Evolutionary conservation across 352 stramenopile genomes (phyloP).

Genomic region (Phytopythium aichiense): DNA sequence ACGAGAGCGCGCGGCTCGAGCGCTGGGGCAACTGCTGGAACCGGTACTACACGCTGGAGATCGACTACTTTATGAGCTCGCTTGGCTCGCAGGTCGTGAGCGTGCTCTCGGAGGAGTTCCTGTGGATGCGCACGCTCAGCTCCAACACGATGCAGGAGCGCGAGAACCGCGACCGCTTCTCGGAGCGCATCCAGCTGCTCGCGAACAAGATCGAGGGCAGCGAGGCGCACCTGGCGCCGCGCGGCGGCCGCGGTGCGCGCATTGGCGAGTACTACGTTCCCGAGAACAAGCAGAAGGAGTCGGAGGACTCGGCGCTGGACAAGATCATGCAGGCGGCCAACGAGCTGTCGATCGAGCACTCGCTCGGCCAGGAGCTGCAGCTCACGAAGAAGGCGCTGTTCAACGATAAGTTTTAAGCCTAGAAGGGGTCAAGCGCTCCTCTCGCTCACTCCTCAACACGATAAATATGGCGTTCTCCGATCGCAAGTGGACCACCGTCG

Average conservation of each 20-base stretch:
- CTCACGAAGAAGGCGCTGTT: constrained; percentile 83
- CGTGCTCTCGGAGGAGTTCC: constrained; percentile 91
- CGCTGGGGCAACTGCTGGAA: constrained; percentile 96
- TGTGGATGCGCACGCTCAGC: constrained; percentile 91
- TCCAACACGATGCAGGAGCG: constrained; percentile 88
- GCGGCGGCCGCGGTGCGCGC: constrained; percentile 43
- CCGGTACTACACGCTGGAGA: constrained; percentile 92
- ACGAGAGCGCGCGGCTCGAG: constrained; percentile 93
- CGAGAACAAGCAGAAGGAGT: constrained; percentile 74
- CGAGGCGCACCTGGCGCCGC: constrained; percentile 56
- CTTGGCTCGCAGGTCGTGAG: constrained; percentile 90
- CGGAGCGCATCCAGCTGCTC: constrained; percentile 84
- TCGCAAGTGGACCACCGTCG: not conserved
- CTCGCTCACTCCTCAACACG: not conserved
- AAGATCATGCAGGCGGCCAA: constrained; percentile 86
- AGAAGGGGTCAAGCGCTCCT: not conserved
- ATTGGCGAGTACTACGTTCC: constrained; percentile 87
- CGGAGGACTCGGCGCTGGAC: constrained; percentile 77
- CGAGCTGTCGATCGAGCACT: constrained; percentile 84
- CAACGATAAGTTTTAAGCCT: constrained; percentile 65
- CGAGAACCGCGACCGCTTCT: constrained; percentile 88
- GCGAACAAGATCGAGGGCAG: constrained; percentile 81
- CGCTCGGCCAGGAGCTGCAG: constrained; percentile 75
- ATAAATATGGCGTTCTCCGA: constrained; percentile 6
- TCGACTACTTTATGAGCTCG: constrained; percentile 97